A percentile compares a stretch with the other conserved stretches of the same genome.
phyloP scores from a whole-genome alignment of 2,329 filamentous ascomycete species.

The Colletotrichum musicola region DNA sequence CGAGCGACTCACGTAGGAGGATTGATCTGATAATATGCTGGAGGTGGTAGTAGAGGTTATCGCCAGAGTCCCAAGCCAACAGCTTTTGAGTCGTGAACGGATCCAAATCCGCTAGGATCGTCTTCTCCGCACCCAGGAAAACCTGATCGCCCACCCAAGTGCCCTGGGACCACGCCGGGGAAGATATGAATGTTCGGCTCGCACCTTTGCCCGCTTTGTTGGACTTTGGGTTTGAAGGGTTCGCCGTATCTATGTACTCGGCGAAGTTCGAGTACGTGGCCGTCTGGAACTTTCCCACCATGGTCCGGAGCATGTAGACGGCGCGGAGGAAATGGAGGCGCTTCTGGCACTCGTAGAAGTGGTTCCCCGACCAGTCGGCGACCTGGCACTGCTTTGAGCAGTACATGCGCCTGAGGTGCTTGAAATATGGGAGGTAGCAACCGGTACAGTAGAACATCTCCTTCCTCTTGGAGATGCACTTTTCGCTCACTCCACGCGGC shows the following conservation, averaged over 20 bases:
- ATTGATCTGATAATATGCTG: constrained; percentile 22
- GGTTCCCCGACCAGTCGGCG: constrained; percentile 22
- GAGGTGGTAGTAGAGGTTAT: constrained; percentile 36
- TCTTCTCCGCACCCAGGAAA: background rate
- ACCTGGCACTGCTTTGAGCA: constrained; percentile 31
- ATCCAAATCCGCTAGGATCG: background rate
- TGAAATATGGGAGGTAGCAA: constrained; percentile 20
- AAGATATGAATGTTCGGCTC: constrained; percentile 4
- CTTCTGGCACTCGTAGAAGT: constrained; percentile 30
- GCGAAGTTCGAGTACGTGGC: constrained; percentile 22
- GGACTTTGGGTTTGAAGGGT: background rate
- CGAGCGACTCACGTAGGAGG: constrained; percentile 12
- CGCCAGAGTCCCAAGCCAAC: constrained; percentile 29
- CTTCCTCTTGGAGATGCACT: background rate
- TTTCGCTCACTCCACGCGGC: background rate
- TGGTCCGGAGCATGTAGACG: constrained; percentile 7
- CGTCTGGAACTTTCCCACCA: constrained; percentile 26
- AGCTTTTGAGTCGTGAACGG: background rate
- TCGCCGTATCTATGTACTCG: background rate
- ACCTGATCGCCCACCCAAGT: constrained; percentile 23
- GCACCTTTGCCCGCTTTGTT: background rate
- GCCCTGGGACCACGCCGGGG: background rate
- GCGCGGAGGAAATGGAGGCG: constrained; percentile 34
- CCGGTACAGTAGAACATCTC: constrained; percentile 27
- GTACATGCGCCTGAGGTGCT: constrained; percentile 22